Evolutionary conservation across 805 yeast species (phyloP), one percentile per base, ranked within the genome.

Genomic region (Torulaspora quercuum): DNA sequence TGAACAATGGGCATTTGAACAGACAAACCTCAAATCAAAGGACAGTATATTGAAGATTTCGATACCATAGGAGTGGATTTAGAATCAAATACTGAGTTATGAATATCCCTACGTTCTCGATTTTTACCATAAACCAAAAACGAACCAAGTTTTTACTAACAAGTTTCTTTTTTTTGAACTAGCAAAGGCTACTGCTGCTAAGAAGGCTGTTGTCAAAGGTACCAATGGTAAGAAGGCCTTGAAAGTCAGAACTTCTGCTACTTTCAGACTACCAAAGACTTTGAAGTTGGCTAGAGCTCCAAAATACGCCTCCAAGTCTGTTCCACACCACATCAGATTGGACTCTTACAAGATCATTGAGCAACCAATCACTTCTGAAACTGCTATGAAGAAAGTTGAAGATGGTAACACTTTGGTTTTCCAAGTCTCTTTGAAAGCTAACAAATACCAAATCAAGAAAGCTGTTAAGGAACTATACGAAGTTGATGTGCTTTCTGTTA

Each of bases 351-450:
- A 86, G 75, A 73, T 88, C 67, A 80, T 92, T 67, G 83, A 85
- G 70, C 75, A 86, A 61, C 97, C 97, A 76, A 80, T 90, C 73
- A 90, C 90, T 70, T 80, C 95, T 61, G 98, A 92, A 80, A 86
- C 95, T 59, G 96, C 98, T 67, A 88, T 92, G 85, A 90, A 92
- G 84, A 86, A 87, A 80, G 96, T 92, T 67, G 98, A 92, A 79
- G 96, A 88, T 69, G 87, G 95, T 75, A 92, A 92, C 94, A 92
- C 95, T 65, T 82, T 92, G 68, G 98, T 92, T 57, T 89, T 92
- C 90, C 94, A 85, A 75, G 98, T 92, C 67, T 90, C 85, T 75
- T 65, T 90, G 66, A 86, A 86, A 77, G 78, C 98, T 68, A 92
- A 92, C 96, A 92, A 92, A 81, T 72, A 82, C 76, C 97, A 90